Evolutionary conservation across 1,284 basidiomycete species (phyloP).

Genomic region (Baeospora myosura): DNA sequence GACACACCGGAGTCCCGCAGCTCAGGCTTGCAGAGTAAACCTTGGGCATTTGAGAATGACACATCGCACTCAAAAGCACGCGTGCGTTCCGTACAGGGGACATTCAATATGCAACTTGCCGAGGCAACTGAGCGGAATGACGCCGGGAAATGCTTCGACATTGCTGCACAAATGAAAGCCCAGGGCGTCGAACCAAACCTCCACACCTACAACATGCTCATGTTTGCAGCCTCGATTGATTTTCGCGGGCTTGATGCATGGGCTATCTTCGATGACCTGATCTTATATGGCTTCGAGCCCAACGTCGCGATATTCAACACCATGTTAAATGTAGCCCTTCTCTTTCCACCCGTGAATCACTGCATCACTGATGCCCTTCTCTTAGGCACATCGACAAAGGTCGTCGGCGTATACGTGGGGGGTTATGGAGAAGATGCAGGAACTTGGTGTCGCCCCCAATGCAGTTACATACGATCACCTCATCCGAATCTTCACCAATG

Average conservation of each 20-base stretch:
- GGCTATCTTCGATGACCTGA: conserved; percentile 72
- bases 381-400: conserved; percentile 30
- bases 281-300: conserved; percentile 46
- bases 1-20: conserved; percentile 3
- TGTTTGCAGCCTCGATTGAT: conserved; percentile 38
- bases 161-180: conserved; percentile 51
- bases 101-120: conserved; percentile 32
- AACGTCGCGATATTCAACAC: conserved; percentile 55
- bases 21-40: conserved; percentile 18
- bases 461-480: conserved; percentile 46
- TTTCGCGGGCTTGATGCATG: conserved; percentile 45
- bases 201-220: conserved; percentile 47
- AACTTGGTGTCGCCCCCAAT: conserved; percentile 39
- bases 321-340: conserved; percentile 48
- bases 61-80: conserved; percentile 21
- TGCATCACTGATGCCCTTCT: conserved; percentile 8
- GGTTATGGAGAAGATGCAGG: conserved; percentile 38
- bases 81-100: conserved; percentile 22
- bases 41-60: conserved; percentile 24
- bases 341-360: not conserved
- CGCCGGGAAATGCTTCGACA: conserved; percentile 23
- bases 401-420: conserved; percentile 28
- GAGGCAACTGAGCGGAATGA: conserved; percentile 25
- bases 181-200: conserved; percentile 41
- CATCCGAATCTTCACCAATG: conserved; percentile 38